Conservation (phyloP, 176 grass and related monocot species). For the Secale cereale region DNA sequence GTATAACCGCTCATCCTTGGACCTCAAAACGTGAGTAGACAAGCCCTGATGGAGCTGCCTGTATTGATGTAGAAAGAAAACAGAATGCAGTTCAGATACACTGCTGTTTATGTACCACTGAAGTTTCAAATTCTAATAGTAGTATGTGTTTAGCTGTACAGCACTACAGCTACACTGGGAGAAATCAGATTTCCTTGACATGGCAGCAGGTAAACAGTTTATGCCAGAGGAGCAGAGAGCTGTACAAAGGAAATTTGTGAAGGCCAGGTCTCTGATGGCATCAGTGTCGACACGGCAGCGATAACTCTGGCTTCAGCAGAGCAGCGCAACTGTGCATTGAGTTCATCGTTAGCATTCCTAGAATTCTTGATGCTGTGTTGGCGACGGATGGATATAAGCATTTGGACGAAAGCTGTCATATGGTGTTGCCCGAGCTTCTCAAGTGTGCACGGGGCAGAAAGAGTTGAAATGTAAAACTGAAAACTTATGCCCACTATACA, state of each 20-base stretch:
- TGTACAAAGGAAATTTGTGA: background rate
- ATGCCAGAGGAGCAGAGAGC: too few relatives aligned
- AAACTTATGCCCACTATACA: too few relatives aligned
- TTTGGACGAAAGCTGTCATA: background rate
- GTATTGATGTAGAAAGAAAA: background rate
- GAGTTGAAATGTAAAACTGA: too few relatives aligned
- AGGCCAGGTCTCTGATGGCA: background rate
- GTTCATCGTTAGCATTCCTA: background rate
- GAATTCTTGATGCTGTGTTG: conserved; percentile 19
- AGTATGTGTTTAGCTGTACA: background rate
- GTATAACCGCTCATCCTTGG: background rate
- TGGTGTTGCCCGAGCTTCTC: background rate
- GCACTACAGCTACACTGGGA: background rate
- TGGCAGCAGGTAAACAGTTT: too few relatives aligned
- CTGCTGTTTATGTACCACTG: background rate
- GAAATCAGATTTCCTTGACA: too few relatives aligned
- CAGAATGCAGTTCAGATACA: background rate
- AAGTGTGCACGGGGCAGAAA: background rate
- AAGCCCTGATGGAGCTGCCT: background rate
- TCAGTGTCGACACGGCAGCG: background rate
- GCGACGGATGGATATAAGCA: background rate
- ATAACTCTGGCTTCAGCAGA: background rate
- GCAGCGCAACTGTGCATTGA: conserved; percentile 15
- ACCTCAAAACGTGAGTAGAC: background rate
- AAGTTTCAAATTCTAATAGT: background rate